A percentile compares a stretch with the other conserved stretches of the same genome.
These are phyloP conservation scores for Fusarium sp. DNA, from an alignment of 2,329 filamentous ascomycete species.

Conservation along the genomic window DNA sequence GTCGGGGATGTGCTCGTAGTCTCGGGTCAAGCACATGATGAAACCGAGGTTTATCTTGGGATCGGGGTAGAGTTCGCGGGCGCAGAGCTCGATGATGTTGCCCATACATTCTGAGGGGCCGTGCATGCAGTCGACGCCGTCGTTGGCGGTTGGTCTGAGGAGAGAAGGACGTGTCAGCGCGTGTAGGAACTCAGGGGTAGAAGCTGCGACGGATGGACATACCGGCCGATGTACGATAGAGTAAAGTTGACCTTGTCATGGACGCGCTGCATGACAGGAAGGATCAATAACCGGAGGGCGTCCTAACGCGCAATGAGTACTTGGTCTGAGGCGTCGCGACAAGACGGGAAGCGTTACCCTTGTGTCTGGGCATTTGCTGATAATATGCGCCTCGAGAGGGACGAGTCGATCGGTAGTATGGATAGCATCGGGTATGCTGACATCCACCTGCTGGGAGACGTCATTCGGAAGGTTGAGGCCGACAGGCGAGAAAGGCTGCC, in stretches of 20 bases:
- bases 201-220: slow-evolving; percentile 41
- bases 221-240: slow-evolving; percentile 88
- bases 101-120: slow-evolving; percentile 89
- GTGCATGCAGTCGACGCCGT: slow-evolving; percentile 87
- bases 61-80: slow-evolving; percentile 79
- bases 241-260: slow-evolving; percentile 88
- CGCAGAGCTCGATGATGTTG: slow-evolving; percentile 94
- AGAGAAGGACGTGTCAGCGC: background rate
- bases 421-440: slow-evolving; percentile 2
- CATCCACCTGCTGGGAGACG: background rate
- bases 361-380: slow-evolving; percentile 96
- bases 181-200: background rate
- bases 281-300: slow-evolving; percentile 79
- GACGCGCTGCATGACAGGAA: slow-evolving; percentile 85
- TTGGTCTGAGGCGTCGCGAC: background rate
- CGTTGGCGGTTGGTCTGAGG: slow-evolving; percentile 71
- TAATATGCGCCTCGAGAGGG: slow-evolving; percentile 91
- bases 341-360: slow-evolving; percentile 53
- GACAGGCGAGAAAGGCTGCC: slow-evolving; percentile 36
- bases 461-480: background rate
- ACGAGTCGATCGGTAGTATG: slow-evolving; percentile 56
- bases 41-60: slow-evolving; percentile 92
- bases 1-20: slow-evolving; percentile 80
- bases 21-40: slow-evolving; percentile 82
- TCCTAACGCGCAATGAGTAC: slow-evolving; percentile 55